phyloP scores from a whole-genome alignment of 495 filamentous ascomycete species.

The Xeromyces bisporus region DNA sequence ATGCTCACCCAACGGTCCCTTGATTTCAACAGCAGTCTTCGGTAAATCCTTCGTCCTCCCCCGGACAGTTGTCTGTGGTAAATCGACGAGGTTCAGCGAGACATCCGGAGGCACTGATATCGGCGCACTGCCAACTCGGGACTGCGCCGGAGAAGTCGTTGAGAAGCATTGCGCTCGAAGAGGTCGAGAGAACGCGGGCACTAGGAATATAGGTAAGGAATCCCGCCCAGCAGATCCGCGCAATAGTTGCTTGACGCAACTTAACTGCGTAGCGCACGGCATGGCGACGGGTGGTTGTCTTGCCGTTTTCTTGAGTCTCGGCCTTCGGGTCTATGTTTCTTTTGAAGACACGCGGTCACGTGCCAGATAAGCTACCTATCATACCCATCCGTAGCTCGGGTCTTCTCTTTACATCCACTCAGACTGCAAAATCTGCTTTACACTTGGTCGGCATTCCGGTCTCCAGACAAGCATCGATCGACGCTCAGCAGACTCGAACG shows the following conservation, averaged over 20 bases:
- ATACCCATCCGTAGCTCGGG: no score
- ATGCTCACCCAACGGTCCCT: slow-evolving; percentile 54
- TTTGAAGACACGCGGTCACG: no score
- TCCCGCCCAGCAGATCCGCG: slow-evolving; percentile 16
- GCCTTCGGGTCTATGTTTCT: no score
- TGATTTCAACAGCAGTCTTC: slow-evolving; percentile 43
- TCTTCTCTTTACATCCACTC: no score
- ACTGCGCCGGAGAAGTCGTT: slow-evolving; percentile 42
- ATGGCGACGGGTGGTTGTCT: slow-evolving; percentile 15
- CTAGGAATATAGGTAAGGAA: slow-evolving; percentile 50
- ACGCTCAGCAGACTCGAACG: slow-evolving; percentile 6
- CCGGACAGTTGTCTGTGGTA: slow-evolving; percentile 33
- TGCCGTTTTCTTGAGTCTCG: no score
- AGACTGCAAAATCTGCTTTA: slow-evolving; percentile 8
- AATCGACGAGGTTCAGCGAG: slow-evolving; percentile 44
- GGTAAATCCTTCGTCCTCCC: slow-evolving; percentile 36
- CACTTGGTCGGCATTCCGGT: slow-evolving; percentile 8
- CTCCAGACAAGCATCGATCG: slow-evolving; percentile 11
- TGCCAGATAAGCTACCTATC: no score
- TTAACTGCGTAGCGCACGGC: slow-evolving; percentile 20
- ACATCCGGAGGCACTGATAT: slow-evolving; percentile 76
- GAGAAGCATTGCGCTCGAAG: slow-evolving; percentile 48
- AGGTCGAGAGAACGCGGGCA: slow-evolving; percentile 49
- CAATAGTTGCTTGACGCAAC: slow-evolving; percentile 27
- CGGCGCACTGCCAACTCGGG: slow-evolving; percentile 69